Percentiles rank a stretch among this genome's conserved stretches.
Evolutionary conservation across 2,329 filamentous ascomycete species (phyloP).

Genomic region (Malbranchea zuffiana): DNA sequence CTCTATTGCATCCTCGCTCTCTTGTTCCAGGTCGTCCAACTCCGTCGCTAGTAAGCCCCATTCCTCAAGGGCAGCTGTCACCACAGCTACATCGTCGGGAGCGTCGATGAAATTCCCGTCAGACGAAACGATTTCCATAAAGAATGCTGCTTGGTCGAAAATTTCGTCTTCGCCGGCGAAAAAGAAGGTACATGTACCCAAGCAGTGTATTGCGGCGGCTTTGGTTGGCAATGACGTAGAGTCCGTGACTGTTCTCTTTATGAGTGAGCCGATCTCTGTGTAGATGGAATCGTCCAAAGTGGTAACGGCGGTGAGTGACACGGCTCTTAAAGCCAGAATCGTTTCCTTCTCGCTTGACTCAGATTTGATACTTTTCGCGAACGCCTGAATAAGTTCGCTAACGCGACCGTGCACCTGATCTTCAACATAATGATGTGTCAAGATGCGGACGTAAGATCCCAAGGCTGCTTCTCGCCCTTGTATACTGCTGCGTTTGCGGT

Average conservation of each 20-base stretch:
- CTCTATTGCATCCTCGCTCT: constrained; percentile 62
- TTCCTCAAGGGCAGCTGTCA: constrained; percentile 62
- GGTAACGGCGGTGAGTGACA: constrained; percentile 60
- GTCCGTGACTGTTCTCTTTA: constrained; percentile 56
- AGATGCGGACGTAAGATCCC: constrained; percentile 49
- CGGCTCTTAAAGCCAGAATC: constrained; percentile 57
- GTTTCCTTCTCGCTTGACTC: constrained; percentile 60
- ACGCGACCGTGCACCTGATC: constrained; percentile 50
- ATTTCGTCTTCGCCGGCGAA: constrained; percentile 58
- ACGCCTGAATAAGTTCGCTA: constrained; percentile 51
- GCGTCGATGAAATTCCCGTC: constrained; percentile 66
- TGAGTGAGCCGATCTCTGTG: constrained; percentile 45
- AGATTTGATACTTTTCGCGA: constrained; percentile 59
- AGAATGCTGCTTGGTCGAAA: constrained; percentile 60
- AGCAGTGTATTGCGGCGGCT: constrained; percentile 59
- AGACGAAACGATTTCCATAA: constrained; percentile 66
- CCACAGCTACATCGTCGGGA: constrained; percentile 57
- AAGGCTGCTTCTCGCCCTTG: constrained; percentile 58
- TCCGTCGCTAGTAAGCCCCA: constrained; percentile 75
- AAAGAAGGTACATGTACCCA: constrained; percentile 62
- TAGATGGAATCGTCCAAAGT: constrained; percentile 56
- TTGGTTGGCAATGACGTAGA: constrained; percentile 56
- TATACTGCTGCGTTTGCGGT: constrained; percentile 67
- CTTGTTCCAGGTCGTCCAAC: constrained; percentile 60
- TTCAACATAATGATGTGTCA: constrained; percentile 58